Evolutionary conservation across 1,284 basidiomycete species (phyloP).

Genomic region (Thelephora terrestris): DNA sequence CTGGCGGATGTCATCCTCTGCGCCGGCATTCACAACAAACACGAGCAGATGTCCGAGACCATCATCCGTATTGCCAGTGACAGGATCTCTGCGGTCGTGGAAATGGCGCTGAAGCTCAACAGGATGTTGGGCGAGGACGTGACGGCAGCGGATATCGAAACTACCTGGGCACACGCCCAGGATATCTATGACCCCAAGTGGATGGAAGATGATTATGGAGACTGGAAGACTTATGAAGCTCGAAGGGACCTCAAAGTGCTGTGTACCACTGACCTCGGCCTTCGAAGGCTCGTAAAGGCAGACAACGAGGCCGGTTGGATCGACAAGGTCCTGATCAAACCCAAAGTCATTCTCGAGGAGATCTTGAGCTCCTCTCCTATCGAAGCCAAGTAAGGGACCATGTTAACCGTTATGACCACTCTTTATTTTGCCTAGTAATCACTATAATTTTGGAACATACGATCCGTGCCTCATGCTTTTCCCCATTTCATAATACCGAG

Average conservation of each 20-base stretch:
- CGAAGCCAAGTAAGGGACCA: too few relatives aligned
- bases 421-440: too few relatives aligned
- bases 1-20: conserved; percentile 35
- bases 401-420: too few relatives aligned
- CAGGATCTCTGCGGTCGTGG: conserved; percentile 31
- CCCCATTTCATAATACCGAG: too few relatives aligned
- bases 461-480: too few relatives aligned
- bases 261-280: conserved; percentile 29
- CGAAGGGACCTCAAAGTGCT: conserved; percentile 16
- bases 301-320: conserved; percentile 14
- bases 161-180: conserved; percentile 24
- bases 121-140: conserved; percentile 41
- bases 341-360: conserved; percentile 26
- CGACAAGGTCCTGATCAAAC: conserved; percentile 23
- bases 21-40: conserved; percentile 25
- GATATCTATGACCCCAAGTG: conserved; percentile 27
- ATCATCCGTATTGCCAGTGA: conserved; percentile 24
- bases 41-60: conserved; percentile 18
- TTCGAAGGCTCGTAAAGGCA: conserved; percentile 18
- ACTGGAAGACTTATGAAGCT: conserved; percentile 6
- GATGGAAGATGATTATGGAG: conserved; percentile 35
- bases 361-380: background rate
- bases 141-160: conserved; percentile 31
- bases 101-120: conserved; percentile 33
- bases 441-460: too few relatives aligned